These are phyloP conservation scores for Hylodesmum podocarpum DNA, from an alignment of 306 rosid genomes.

Conservation along the genomic window DNA sequence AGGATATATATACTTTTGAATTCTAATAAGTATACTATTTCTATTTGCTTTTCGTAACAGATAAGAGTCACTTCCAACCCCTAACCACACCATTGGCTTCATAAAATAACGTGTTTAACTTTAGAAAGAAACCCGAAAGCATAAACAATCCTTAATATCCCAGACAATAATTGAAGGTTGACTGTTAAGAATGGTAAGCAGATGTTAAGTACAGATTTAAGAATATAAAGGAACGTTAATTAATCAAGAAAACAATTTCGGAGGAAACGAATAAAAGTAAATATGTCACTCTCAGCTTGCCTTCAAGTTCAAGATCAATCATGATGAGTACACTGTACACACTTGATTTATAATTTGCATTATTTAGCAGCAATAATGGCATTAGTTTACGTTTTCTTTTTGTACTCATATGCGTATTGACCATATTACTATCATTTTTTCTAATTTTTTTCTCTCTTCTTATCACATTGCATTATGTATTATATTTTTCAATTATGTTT, in stretches of 20 bases:
- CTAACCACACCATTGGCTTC: not conserved
- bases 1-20: not conserved
- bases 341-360: not conserved
- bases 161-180: not conserved
- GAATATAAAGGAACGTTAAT: not conserved
- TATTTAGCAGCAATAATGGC: not conserved
- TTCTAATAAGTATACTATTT: not conserved
- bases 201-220: not conserved
- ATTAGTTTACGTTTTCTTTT: not conserved
- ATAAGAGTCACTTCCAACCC: not conserved
- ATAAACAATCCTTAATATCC: not conserved
- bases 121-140: not conserved
- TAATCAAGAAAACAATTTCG: not conserved
- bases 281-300: not conserved
- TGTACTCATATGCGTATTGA: no score
- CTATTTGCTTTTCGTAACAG: not conserved
- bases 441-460: not conserved
- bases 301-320: not conserved
- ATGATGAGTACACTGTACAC: no score
- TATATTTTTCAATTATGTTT: not conserved
- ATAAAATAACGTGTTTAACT: not conserved
- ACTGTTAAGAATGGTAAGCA: not conserved
- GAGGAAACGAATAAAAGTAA: not conserved
- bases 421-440: no score
- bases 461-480: not conserved